Evolutionary conservation across 148 eudicot species (phyloP).

Genomic region (Silene conica): DNA sequence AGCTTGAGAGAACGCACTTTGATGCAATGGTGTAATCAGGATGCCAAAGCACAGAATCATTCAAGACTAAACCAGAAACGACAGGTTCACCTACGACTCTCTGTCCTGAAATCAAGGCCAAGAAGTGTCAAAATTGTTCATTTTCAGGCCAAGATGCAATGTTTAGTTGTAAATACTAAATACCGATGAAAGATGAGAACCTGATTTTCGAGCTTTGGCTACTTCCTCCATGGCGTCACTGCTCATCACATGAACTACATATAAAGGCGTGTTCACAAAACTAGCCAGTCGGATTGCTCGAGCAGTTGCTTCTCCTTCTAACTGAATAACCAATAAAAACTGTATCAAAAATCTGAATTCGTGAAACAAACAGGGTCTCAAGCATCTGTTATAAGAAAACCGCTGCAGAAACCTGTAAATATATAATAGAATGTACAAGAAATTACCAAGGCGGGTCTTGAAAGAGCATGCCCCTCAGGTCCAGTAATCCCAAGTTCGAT

Average conservation of each 20-base stretch:
- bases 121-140: not conserved
- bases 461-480: conserved; percentile 98
- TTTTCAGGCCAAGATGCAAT: not conserved
- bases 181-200: conserved; percentile 29
- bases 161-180: not conserved
- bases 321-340: conserved; percentile 37
- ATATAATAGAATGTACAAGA: not conserved
- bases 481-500: conserved; percentile 98
- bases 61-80: conserved; percentile 73
- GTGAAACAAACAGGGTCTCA: not conserved
- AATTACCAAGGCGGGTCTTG: conserved; percentile 87
- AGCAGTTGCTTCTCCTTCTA: conserved; percentile 96
- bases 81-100: conserved; percentile 89
- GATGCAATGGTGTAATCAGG: conserved; percentile 84
- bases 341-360: conserved; percentile 4
- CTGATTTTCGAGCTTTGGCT: conserved; percentile 92
- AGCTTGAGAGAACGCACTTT: conserved; percentile 43
- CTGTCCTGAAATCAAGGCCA: conserved; percentile 58
- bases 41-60: conserved; percentile 91
- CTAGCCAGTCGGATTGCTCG: conserved; percentile 91
- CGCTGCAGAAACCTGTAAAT: not conserved
- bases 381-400: not conserved
- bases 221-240: conserved; percentile 96
- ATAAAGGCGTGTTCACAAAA: conserved; percentile 85
- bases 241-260: conserved; percentile 98